phyloP scores from a whole-genome alignment of 768 basidiomycete genomes.

The Trametes cingulata region DNA sequence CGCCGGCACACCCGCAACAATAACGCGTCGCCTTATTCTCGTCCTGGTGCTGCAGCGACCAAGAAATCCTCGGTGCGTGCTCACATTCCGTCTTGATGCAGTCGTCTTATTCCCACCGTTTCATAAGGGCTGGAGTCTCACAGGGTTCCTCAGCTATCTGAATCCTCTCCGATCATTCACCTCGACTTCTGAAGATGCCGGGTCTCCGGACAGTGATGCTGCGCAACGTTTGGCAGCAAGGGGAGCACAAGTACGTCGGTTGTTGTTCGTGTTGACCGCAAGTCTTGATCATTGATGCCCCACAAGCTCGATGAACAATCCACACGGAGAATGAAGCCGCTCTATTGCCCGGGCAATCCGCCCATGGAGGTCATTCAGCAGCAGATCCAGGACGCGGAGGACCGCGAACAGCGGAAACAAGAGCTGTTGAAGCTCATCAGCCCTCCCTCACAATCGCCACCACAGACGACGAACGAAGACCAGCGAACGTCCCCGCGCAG shows the following conservation, averaged over 20 bases:
- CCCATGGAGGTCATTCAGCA: background rate
- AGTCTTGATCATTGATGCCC: background rate
- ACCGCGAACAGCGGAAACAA: background rate
- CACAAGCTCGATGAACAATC: background rate
- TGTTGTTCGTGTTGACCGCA: background rate
- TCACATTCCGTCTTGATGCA: slow-evolving; percentile 7
- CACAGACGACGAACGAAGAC: slow-evolving; percentile 6
- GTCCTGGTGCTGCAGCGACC: slow-evolving; percentile 31
- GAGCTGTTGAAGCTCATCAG: background rate
- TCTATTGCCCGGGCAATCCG: background rate
- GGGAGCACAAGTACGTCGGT: slow-evolving; percentile 15
- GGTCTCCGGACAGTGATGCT: slow-evolving; percentile 3
- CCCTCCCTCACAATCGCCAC: background rate
- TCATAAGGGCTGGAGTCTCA: slow-evolving; percentile 47
- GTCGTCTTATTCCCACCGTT: slow-evolving; percentile 32
- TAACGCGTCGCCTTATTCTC: slow-evolving; percentile 57
- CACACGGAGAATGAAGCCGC: background rate
- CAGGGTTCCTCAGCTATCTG: slow-evolving; percentile 49
- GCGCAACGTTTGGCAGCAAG: slow-evolving; percentile 10
- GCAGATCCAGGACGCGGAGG: background rate
- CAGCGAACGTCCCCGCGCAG: slow-evolving; percentile 18
- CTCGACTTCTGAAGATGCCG: slow-evolving; percentile 10
- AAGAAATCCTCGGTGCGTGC: slow-evolving; percentile 48
- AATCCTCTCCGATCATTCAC: slow-evolving; percentile 45
- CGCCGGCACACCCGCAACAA: slow-evolving; percentile 20